Base-by-base conservation (phyloP, 108 stramenopile species). In the Stephanodiscus minutulus region DNA sequence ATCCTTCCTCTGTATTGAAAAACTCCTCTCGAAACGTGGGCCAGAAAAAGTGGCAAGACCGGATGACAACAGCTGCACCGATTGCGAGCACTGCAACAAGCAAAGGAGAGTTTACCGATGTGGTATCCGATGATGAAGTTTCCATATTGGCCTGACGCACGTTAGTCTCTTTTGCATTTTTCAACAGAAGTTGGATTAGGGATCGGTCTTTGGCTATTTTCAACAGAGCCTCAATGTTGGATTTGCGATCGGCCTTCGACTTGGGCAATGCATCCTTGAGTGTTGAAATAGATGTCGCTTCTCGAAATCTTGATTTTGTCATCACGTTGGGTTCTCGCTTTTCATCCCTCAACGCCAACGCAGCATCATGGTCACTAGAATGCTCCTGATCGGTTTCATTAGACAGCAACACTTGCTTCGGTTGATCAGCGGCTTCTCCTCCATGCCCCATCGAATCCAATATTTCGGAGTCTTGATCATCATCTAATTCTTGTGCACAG, bases 401-500 rank as follows among this genome's bases (percentile, higher is more conserved):
- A 55, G 24, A 28, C 39, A 11, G 39, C 11, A 11, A 11, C 39
- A n/a, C 1, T 20, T 44, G 44, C 24, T 31, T 35, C 33, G 33
- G 15, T 62, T 37, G 6, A 28, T 25, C 9, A 21, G 61, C 11
- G 2, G 69, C 12, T 6, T n/a, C 10, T 59, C 24, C 48, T 43
- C 27, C 54, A 10, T 60, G 31, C 27, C 64, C 64, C 56, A 58
- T 46, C 46, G 46, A 36, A 15, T 28, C 46, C 21, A 55, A 25
- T 13, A 25, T 55, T 25, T 25, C 1, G 24, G 11, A 27, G 11
- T 33, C 31, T 37, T 58, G 35, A 7, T 58, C 56, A n/a, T 66
- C 59, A 24, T 71, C 77, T 25, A 78, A 50, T 52, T 78, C 77
- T 47, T 71, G 53, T 43, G 70, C 77, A 61, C 77, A 78, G 3